Base-by-base conservation (phyloP, 1,139 yeast genomes). In the Geotrichum klebahnii region DNA sequence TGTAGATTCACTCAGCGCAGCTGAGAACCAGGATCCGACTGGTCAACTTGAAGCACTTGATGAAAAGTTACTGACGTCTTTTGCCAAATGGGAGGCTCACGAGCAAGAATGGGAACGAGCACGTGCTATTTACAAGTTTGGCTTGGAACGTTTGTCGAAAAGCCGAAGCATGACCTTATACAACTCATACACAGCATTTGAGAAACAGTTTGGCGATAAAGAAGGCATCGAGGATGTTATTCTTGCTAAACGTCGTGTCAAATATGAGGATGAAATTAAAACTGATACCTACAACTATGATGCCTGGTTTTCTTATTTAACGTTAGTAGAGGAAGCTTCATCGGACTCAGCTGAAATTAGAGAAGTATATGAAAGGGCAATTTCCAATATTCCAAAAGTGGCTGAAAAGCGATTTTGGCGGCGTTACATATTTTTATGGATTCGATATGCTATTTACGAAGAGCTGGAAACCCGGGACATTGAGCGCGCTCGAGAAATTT, bases 231-330 rank as follows among this genome's bases (percentile, higher is more conserved):
- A 80, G 53, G 63, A 68, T 4, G 77, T 80, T 3, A 72, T 84
- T 1, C 54, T 75, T 24, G 58, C 69, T 2, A 83, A 83, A 58
- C 69, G 96, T 50, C 74, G 75, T 53, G 66, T 72, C 8, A 72
- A 72, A 49, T 85, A 84, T 60, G 81, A 81, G 57, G 65, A 70
- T 1, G 70, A 68, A 14, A 61, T 88, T 20, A 58, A 61, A 12
- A 59, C 62, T 4, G 73, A 78, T 52, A 81, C 87, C 0, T 45
- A 56, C 1, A 86, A 87, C 65, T 82, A 80, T 64, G 94, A 84
- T 61, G 69, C 80, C 0, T 89, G 97, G 97, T 88, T 95, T 88
- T 65, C 79, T 0, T 81, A 82, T 58, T 58, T 86, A 2, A 73
- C 76, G 19, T 61, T 85, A 20, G 57, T 80, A 31, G 70, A 68